Base-by-base conservation (phyloP, 768 basidiomycete genomes). In the Kwoniella dejecticola region DNA sequence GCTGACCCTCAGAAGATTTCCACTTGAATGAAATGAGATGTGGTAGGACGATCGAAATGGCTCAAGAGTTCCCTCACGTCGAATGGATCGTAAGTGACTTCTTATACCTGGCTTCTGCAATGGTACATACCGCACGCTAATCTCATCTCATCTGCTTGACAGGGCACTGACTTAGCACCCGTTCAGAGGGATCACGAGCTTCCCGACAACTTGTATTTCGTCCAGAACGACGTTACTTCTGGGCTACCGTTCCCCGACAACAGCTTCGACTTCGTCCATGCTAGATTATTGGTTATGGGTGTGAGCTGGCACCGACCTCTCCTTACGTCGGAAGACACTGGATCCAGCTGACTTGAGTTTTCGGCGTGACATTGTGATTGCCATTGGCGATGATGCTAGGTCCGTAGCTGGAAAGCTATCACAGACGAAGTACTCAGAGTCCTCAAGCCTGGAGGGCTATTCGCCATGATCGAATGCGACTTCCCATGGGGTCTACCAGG, bases 1-100 rank as follows among this genome's bases (percentile, higher is more conserved):
- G 10, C 48, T 23, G 11, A n/a, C 27, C 4, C 29, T 49, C 26
- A 38, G 17, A 38, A 8, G 8, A 8, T 38, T 38, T 8, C 8
- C 26, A 29, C 31, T 48, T 7, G 45, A n/a, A 30, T n/a, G 15
- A 27, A n/a, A 36, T 36, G 15, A 36, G n/a, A n/a, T 8, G 10
- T 36, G 17, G 1, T 26, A 64, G 67, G 67, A 50, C 54, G 1
- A 53, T 64, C 33, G 67, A 68, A 45, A 68, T 68, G 58, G 67
- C 67, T 4, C 38, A 44, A 24, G 67, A 68, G 27, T 68, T 61
- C 42, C 67, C 67, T 0, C 19, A 49, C 0, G 62, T 58, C 17
- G 59, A 64, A 47, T 49, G 41, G 38, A 44, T 63, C 23, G 65
- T 67, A 38, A n/a, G 62, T 53, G 15, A 21, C 21, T 21, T 54